Percentiles rank a stretch among this genome's conserved stretches.
These are phyloP conservation scores for Amanita brunnescens DNA, from an alignment of 768 basidiomycete genomes.

Conservation along the genomic window DNA sequence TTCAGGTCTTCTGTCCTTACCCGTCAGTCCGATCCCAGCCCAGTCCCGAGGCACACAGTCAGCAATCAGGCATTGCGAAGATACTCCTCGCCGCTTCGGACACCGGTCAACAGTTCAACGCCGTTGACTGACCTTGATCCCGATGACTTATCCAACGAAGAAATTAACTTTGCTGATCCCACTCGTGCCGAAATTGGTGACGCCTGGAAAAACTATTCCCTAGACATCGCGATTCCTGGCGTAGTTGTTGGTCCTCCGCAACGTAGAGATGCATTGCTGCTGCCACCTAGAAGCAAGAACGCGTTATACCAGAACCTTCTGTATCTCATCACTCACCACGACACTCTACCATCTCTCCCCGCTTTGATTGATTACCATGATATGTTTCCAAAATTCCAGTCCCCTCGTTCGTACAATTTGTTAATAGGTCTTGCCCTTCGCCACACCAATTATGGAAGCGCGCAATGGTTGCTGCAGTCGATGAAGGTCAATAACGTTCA, in stretches of 20 bases:
- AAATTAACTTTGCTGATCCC: conserved; percentile 18
- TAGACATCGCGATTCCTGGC: not conserved
- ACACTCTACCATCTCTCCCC: conserved; percentile 23
- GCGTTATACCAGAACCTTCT: conserved; percentile 36
- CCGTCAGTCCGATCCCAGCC: not conserved
- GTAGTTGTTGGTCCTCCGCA: not conserved
- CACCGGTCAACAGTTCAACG: not conserved
- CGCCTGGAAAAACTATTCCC: not conserved
- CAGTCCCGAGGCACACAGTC: not conserved
- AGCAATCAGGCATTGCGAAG: not conserved
- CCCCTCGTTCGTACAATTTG: conserved; percentile 37
- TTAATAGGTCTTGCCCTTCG: conserved; percentile 42
- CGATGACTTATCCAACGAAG: conserved; percentile 16
- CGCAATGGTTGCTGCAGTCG: conserved; percentile 31
- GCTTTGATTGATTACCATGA: conserved; percentile 44
- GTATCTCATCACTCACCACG: conserved; percentile 23
- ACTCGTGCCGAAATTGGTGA: conserved; percentile 10
- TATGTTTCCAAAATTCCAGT: conserved; percentile 26
- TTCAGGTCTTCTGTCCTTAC: not conserved
- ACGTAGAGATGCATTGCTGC: conserved; percentile 7
- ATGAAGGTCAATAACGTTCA: conserved; percentile 38
- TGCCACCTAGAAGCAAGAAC: conserved; percentile 22
- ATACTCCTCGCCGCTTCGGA: not conserved
- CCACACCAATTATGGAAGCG: conserved; percentile 38
- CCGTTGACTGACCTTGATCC: conserved; percentile 11